Evolutionary conservation across 768 basidiomycete species (phyloP).

Genomic region (Kwoniella sp.): DNA sequence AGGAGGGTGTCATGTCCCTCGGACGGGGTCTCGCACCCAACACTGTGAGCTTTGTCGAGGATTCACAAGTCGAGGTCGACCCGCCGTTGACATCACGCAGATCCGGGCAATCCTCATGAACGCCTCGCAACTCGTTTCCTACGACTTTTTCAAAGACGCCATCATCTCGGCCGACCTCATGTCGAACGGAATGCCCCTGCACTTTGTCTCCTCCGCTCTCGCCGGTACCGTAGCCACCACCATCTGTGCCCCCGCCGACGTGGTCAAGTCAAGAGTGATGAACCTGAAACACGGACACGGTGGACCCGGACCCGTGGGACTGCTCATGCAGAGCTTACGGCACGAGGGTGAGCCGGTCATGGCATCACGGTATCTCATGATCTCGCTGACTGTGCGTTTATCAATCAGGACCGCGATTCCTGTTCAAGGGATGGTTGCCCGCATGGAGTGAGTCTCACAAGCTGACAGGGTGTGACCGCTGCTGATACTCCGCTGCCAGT

Average conservation of each 20-base stretch:
- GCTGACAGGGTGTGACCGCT: neutral
- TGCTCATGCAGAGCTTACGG: conserved; percentile 31
- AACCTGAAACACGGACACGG: conserved; percentile 27
- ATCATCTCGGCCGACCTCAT: conserved; percentile 32
- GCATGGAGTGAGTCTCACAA: conserved; percentile 45
- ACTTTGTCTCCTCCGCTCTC: conserved; percentile 41
- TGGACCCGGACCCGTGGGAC: conserved; percentile 20
- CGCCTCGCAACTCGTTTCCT: conserved; percentile 45
- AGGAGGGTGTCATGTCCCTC: conserved; percentile 38
- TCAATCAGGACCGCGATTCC: conserved; percentile 37
- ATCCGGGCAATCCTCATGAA: conserved; percentile 49
- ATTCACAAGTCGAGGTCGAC: no score
- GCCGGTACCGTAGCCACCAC: conserved; percentile 49
- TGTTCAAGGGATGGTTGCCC: conserved; percentile 49
- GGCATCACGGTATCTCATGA: neutral
- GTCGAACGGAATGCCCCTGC: conserved; percentile 42
- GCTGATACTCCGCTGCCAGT: conserved; percentile 20
- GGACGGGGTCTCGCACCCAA: conserved; percentile 41
- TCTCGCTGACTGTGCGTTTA: neutral
- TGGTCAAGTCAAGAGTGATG: conserved; percentile 47
- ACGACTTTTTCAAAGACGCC: conserved; percentile 46
- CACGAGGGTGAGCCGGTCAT: conserved; percentile 22
- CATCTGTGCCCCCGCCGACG: conserved; percentile 48
- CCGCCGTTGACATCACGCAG: conserved; percentile 11
- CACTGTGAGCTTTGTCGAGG: conserved; percentile 34